Conservation (phyloP, 2,329 filamentous ascomycete species). For the Blumeria graminis region DNA sequence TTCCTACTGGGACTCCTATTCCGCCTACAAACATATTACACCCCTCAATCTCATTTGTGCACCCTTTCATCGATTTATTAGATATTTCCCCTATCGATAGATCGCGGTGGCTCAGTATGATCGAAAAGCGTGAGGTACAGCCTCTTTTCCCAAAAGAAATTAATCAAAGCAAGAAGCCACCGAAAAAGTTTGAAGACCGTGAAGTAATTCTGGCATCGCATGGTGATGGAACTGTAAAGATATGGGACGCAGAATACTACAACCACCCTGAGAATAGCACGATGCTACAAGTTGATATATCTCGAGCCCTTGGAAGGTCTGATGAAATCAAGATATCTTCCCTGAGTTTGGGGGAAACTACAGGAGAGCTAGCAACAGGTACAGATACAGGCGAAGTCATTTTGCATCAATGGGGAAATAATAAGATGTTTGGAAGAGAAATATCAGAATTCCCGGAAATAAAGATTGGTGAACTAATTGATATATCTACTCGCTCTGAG, state of each 20-base stretch:
- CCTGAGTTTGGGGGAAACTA: slow-evolving; percentile 59
- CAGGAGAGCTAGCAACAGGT: slow-evolving; percentile 67
- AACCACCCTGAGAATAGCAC: slow-evolving; percentile 79
- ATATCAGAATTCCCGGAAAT: slow-evolving; percentile 25
- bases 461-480: slow-evolving; percentile 45
- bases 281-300: slow-evolving; percentile 67
- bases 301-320: slow-evolving; percentile 55
- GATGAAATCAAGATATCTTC: slow-evolving; percentile 52
- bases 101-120: slow-evolving; percentile 68
- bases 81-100: slow-evolving; percentile 53
- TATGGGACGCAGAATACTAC: slow-evolving; percentile 81
- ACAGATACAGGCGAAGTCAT: slow-evolving; percentile 63
- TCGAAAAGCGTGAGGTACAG: slow-evolving; percentile 59
- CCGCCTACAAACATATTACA: slow-evolving; percentile 84
- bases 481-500: slow-evolving; percentile 52
- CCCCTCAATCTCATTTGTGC: slow-evolving; percentile 64
- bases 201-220: slow-evolving; percentile 74
- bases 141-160: slow-evolving; percentile 61
- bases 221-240: slow-evolving; percentile 68
- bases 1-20: slow-evolving; percentile 77
- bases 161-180: slow-evolving; percentile 40
- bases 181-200: slow-evolving; percentile 57
- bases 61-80: slow-evolving; percentile 62
- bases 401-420: slow-evolving; percentile 71
- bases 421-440: slow-evolving; percentile 45